Evolutionary conservation across 1,139 yeast species (phyloP).

Genomic region (Suhomyces bolitotheri): DNA sequence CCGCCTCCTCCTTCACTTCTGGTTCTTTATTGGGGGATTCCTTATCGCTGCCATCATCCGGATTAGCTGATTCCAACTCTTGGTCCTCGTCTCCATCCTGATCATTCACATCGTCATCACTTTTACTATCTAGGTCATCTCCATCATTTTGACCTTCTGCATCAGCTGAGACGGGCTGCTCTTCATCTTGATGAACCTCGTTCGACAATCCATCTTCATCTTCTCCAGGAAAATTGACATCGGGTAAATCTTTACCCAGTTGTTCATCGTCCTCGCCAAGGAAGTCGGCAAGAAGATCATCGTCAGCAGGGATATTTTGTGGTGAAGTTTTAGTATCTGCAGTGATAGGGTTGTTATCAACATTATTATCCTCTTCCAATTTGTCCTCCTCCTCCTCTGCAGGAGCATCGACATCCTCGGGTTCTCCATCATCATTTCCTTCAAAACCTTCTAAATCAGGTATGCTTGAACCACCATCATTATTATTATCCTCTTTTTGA

Average conservation of each 20-base stretch:
- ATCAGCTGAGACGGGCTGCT: too few relatives aligned
- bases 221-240: too few relatives aligned
- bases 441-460: conserved; percentile 7
- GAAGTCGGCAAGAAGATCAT: conserved; percentile 10
- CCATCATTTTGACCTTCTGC: too few relatives aligned
- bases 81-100: neutral
- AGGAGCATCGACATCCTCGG: neutral
- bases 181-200: conserved; percentile 2
- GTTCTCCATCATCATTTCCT: neutral
- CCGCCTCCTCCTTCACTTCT: neutral
- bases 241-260: too few relatives aligned
- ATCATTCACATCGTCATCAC: neutral
- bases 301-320: neutral
- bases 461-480: conserved; percentile 2
- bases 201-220: too few relatives aligned
- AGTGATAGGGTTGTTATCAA: too few relatives aligned
- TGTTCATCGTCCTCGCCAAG: conserved; percentile 3
- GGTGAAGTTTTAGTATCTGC: too few relatives aligned
- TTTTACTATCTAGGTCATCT: too few relatives aligned
- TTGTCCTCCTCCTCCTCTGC: neutral
- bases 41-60: too few relatives aligned
- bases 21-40: conserved; percentile 1
- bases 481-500: conserved; percentile 1
- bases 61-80: neutral
- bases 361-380: conserved; percentile 1